Evolutionary conservation across 106 monocot species (phyloP), one percentile per base, ranked within the genome.

Genomic region (Hemerocallis citrina): DNA sequence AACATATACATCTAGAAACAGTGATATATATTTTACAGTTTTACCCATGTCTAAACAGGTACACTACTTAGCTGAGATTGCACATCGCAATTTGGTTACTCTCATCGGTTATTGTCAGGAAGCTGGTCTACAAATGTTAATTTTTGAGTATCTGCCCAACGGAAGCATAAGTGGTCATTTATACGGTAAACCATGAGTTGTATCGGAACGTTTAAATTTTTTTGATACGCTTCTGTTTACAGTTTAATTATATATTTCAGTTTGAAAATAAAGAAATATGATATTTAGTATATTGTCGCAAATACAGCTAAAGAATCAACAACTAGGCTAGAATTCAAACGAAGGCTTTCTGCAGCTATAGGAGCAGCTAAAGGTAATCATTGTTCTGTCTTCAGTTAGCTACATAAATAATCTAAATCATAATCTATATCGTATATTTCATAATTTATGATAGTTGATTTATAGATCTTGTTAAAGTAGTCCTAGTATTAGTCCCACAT

Each of bases 81-180:
- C 39, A 30, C 86, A 86, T 73, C 74, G 86, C 15, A 81, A 86
- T 62, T 68, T 86, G 9, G 86, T 82, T 36, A 78, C 68, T 62
- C 81, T 86, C 33, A 66, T 86, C 34, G 86, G 86, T 38, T 81
- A 81, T 62, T 86, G 81, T 38, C 81, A 79, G 59, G 86, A 86
- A 75, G 78, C 71, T n/a, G 86, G 81, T 31, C 42, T 71, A 12
- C 81, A 86, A 59, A 78, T 86, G 81, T 61, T 86, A 17, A 78
- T 81, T 38, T 86, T 60, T 66, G 81, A 86, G 55, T 86, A 86
- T 69, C 45, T 86, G 59, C 86, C 86, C 1, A 86, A 86, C 65
- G 75, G 86, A 63, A 82, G 86, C 42, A 56, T 86, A 7, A 60
- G 47, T 24, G 13, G 57, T 44, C 86, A 86, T 68, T 60, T 86